Evolutionary conservation across 306 rosid genomes (phyloP), one percentile per base, ranked within the genome.

Genomic region (Argentina anserina): DNA sequence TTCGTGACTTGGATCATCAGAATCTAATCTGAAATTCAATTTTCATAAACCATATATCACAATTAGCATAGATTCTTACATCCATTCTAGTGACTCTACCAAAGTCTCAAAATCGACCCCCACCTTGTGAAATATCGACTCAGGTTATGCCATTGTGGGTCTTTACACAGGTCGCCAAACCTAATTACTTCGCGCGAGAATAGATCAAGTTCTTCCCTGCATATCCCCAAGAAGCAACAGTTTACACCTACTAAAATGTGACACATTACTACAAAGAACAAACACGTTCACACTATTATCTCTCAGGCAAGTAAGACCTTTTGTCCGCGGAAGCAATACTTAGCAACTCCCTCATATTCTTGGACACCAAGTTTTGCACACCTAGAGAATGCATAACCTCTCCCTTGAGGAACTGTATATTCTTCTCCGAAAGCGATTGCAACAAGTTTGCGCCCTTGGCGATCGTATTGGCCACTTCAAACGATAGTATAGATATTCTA

Each of bases 381-480:
- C 90, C 96, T 78, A 89, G 84, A 2, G 97, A 90, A 68, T 83
- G 83, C 58, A 87, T 63, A 52, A 92, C 64, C 70, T 92, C 96
- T 26, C 81, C 84, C 79, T 83, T 88, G 52, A 95, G 87, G 71
- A 79, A 59, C 92, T 83, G 86, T 65, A 95, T 82, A 78, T 81
- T 92, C 67, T 88, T 92, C 70, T 88, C 87, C 3, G 96, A 90
- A 42, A 95, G 88, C 43, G 97, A 95, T 42, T 87, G 85, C 68
- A 88, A 84, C 77, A 95, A 74, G 65, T 78, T 79, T 61, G 86
- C 78, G 28, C 91, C 96, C 87, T 87, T 95, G 82, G 84, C 82
- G 76, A 95, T 78, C 25, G 97, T 91, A 40, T 95, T 95, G 52
- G 99, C 99, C 58, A 95, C 96, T 87, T 95, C 99, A 84, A 92